Conservation (phyloP, 805 yeast genomes). For the Maudiozyma turicensis region DNA sequence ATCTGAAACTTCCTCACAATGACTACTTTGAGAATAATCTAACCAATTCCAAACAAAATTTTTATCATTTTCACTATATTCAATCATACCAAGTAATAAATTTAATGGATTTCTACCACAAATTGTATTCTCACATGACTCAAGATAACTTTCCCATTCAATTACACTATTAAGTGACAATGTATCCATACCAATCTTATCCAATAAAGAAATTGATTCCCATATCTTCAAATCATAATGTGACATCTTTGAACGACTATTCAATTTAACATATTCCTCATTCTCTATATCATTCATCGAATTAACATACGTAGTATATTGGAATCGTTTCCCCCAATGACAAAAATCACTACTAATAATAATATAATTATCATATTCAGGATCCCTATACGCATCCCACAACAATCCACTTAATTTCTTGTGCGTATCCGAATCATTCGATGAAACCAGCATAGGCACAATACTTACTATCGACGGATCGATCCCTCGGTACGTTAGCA, state of each 20-base stretch:
- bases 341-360: conserved; percentile 87
- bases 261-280: conserved; percentile 25
- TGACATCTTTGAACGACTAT: conserved; percentile 20
- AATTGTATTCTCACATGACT: conserved; percentile 71
- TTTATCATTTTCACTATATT: conserved; percentile 6
- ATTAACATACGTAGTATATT: conserved; percentile 43
- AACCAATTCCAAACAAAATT: conserved; percentile 51
- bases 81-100: conserved; percentile 45
- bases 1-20: conserved; percentile 39
- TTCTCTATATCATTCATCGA: conserved; percentile 25
- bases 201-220: conserved; percentile 66
- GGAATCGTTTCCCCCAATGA: conserved; percentile 79
- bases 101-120: conserved; percentile 86
- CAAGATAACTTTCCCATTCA: conserved; percentile 59
- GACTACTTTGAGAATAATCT: conserved; percentile 69
- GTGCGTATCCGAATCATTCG: conserved; percentile 39
- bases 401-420: conserved; percentile 39
- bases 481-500: conserved; percentile 37
- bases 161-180: conserved; percentile 1
- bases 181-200: conserved; percentile 57
- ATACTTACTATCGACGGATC: conserved; percentile 32
- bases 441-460: conserved; percentile 75
- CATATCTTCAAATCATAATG: conserved; percentile 42
- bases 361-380: conserved; percentile 52
- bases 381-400: conserved; percentile 43